Evolutionary conservation across 257 asterid species (phyloP), one percentile per base, ranked within the genome.

Genomic region (Przewalskia tangutica): DNA sequence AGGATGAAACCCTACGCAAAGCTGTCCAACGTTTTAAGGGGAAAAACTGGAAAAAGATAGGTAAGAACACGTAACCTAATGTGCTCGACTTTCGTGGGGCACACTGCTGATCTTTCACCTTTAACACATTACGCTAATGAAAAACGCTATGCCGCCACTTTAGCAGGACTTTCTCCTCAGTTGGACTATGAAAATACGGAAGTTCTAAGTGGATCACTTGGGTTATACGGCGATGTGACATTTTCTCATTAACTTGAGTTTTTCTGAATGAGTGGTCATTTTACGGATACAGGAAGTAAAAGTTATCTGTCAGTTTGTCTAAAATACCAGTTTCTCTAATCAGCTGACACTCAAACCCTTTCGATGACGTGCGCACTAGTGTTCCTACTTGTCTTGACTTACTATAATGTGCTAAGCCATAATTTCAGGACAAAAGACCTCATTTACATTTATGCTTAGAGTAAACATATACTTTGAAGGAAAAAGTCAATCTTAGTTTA

Each of bases 1-100:
- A 89, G 88, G 89, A 95, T 82, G 98, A 95, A 81, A 87, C 89
- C 81, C 89, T 95, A 85, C 86, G 92, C 70, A 88, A 86, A 86
- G 98, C 98, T 86, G 99, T 95, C 78, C 94, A 94, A 40, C 97
- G 92, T 53, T 95, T 88, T 86, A 92, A 94, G 68, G 99, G 98
- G 36, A 95, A 95, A 83, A 95, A 94, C 87, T 95, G 99, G 99
- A 95, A 94, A 83, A 94, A 93, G 90, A 95, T 95, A 89, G 99
- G 99, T 86, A 84, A 50, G 42, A 8, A n/a, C 44, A 75, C 79
- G 27, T 23, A 46, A 13, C 79, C 36, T 71, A 46, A 71, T 46
- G 59, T 71, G 79, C 79, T 14, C 46, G 42, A 71, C 20, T 46
- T 73, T 73, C 20, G 40, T 23, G 60, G 60, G 55, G 14, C 60